phyloP scores from a whole-genome alignment of 148 eudicot genomes.

The Persicaria maculosa region DNA sequence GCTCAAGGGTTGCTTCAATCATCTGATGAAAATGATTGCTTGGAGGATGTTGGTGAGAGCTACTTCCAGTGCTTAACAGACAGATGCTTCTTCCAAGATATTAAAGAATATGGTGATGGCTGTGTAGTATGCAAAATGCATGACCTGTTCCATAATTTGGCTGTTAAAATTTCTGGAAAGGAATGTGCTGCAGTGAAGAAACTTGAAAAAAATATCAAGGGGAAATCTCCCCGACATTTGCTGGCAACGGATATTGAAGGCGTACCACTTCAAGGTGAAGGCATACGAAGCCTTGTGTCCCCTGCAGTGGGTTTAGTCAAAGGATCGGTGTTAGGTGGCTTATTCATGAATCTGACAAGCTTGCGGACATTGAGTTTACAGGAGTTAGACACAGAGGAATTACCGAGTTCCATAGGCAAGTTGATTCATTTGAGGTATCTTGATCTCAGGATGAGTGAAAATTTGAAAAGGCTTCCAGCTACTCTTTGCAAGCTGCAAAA shows the following conservation, averaged over 20 bases:
- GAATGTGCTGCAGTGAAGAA: neutral
- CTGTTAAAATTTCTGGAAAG: slow-evolving; percentile 11
- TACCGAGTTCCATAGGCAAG: slow-evolving; percentile 14
- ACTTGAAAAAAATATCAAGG: neutral
- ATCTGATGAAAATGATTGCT: neutral
- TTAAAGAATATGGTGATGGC: neutral
- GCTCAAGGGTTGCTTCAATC: slow-evolving; percentile 17
- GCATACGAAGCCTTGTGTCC: neutral
- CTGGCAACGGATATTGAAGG: neutral
- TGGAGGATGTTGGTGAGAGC: slow-evolving; percentile 19
- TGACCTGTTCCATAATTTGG: slow-evolving; percentile 19
- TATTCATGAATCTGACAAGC: slow-evolving; percentile 3
- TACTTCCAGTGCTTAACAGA: slow-evolving; percentile 13
- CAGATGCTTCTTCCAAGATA: slow-evolving; percentile 22
- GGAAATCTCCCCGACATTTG: neutral
- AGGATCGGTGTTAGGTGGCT: neutral
- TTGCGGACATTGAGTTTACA: slow-evolving; percentile 10
- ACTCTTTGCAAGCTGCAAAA: slow-evolving; percentile 15
- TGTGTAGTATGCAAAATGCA: slow-evolving; percentile 14
- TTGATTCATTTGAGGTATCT: slow-evolving; percentile 21
- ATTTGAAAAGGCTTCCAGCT: slow-evolving; percentile 2
- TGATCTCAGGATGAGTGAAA: slow-evolving; percentile 12
- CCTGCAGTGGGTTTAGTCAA: neutral
- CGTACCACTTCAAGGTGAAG: neutral
- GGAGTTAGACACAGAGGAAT: neutral